Conservation (phyloP, 176 grass and related monocot genomes). For the Chloris gayana region DNA sequence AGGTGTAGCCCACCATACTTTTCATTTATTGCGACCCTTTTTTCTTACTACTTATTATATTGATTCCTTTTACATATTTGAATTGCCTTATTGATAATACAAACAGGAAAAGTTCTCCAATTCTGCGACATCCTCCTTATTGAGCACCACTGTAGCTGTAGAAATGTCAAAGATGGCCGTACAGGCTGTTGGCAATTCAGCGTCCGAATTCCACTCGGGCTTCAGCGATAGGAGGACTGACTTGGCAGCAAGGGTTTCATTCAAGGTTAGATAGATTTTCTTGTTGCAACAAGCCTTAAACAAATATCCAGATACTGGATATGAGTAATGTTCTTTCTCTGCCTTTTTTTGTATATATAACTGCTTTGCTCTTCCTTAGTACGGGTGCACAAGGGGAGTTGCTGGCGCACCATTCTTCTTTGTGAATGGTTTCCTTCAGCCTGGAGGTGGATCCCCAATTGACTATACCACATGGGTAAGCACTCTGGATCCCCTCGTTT, state of each 20-base stretch:
- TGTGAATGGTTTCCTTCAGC: constrained; percentile 86
- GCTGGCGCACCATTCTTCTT: constrained; percentile 81
- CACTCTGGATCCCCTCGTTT: constrained; percentile 64
- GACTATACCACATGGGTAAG: constrained; percentile 62
- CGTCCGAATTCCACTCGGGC: constrained; percentile 64
- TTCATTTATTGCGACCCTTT: neutral
- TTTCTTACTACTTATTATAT: neutral
- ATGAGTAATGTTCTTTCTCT: neutral
- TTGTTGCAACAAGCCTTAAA: neutral
- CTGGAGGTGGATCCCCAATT: constrained; percentile 70
- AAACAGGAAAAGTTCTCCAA: constrained; percentile 82
- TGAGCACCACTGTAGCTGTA: constrained; percentile 45
- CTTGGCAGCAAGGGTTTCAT: constrained; percentile 77
- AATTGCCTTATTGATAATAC: neutral
- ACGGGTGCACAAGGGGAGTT: constrained; percentile 87
- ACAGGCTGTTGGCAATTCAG: constrained; percentile 56
- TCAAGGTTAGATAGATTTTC: constrained; percentile 50
- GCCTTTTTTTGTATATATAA: too few relatives aligned
- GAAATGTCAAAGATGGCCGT: constrained; percentile 64
- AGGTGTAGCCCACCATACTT: neutral
- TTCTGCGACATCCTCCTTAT: constrained; percentile 46
- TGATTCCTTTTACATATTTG: constrained; percentile 2
- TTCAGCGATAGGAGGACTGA: constrained; percentile 67
- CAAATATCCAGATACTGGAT: neutral
- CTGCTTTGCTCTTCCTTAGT: constrained; percentile 53